These are phyloP conservation scores for Dactylellina sp. DNA, from an alignment of 2,329 filamentous ascomycete species.

Conservation along the genomic window DNA sequence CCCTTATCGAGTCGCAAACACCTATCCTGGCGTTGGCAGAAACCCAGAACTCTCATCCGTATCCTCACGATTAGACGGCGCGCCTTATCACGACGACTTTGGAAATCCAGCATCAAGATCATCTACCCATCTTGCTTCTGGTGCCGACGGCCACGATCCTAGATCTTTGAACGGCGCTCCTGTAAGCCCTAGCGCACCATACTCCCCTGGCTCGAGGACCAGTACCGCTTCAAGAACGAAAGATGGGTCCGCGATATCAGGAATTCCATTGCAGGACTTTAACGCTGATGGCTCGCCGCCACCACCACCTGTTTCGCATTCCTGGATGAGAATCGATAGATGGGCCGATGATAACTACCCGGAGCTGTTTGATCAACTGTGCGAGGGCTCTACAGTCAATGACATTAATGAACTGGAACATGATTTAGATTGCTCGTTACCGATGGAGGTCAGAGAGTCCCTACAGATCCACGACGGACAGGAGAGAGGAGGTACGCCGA, in stretches of 20 bases:
- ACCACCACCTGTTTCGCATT: conserved; percentile 85
- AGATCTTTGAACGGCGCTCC: conserved; percentile 66
- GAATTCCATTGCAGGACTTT: conserved; percentile 97
- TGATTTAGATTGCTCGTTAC: conserved; percentile 91
- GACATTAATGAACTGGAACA: conserved; percentile 97
- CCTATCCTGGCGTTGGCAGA: conserved; percentile 74
- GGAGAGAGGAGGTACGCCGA: conserved; percentile 89
- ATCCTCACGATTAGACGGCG: conserved; percentile 74
- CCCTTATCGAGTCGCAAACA: conserved; percentile 74
- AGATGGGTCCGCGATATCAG: conserved; percentile 69
- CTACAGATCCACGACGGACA: conserved; percentile 94
- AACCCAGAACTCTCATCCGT: conserved; percentile 87
- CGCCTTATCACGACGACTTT: conserved; percentile 81
- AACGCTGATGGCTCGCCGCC: conserved; percentile 85
- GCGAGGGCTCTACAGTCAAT: conserved; percentile 90
- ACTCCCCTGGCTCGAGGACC: conserved; percentile 91
- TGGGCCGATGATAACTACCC: conserved; percentile 97
- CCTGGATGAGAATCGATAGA: conserved; percentile 91
- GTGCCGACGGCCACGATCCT: conserved; percentile 68
- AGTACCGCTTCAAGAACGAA: conserved; percentile 74
- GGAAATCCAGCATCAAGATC: conserved; percentile 70
- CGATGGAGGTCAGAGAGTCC: conserved; percentile 92
- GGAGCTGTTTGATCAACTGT: conserved; percentile 91
- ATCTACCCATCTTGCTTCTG: conserved; percentile 71
- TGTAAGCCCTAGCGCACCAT: conserved; percentile 73